Evolutionary conservation across 768 basidiomycete species (phyloP).

Genomic region (Lactarius trivialis): DNA sequence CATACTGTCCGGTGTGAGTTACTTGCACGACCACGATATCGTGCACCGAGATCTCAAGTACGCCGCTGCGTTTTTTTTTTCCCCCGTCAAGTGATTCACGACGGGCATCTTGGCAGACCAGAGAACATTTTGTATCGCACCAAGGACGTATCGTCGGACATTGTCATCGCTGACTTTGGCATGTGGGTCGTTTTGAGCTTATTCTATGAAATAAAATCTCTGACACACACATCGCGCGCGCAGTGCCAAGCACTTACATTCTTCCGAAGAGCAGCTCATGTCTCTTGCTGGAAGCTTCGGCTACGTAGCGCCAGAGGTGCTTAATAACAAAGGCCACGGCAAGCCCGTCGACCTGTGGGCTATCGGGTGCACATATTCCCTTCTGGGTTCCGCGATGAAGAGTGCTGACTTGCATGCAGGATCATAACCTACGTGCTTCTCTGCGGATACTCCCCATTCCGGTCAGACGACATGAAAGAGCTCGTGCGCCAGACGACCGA

Average conservation of each 20-base stretch:
- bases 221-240: background rate
- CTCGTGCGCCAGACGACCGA: constrained; percentile 80
- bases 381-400: background rate
- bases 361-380: constrained; percentile 54
- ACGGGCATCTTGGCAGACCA: constrained; percentile 46
- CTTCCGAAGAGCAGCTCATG: constrained; percentile 61
- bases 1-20: constrained; percentile 76
- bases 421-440: constrained; percentile 93
- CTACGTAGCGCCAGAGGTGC: constrained; percentile 87
- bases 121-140: constrained; percentile 95
- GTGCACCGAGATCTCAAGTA: constrained; percentile 96
- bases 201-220: background rate
- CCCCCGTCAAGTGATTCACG: background rate
- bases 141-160: constrained; percentile 63
- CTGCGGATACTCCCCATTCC: constrained; percentile 94
- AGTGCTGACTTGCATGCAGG: constrained; percentile 34
- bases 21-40: constrained; percentile 87
- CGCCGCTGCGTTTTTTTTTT: background rate
- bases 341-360: constrained; percentile 95
- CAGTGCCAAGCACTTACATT: constrained; percentile 79
- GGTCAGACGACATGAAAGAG: constrained; percentile 68
- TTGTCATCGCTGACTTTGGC: constrained; percentile 96
- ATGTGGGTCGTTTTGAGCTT: constrained; percentile 54
- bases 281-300: constrained; percentile 78
- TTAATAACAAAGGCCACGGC: constrained; percentile 76